These are phyloP conservation scores for Geotrichum fermentans DNA, from an alignment of 1,139 yeast species.

Conservation along the genomic window DNA sequence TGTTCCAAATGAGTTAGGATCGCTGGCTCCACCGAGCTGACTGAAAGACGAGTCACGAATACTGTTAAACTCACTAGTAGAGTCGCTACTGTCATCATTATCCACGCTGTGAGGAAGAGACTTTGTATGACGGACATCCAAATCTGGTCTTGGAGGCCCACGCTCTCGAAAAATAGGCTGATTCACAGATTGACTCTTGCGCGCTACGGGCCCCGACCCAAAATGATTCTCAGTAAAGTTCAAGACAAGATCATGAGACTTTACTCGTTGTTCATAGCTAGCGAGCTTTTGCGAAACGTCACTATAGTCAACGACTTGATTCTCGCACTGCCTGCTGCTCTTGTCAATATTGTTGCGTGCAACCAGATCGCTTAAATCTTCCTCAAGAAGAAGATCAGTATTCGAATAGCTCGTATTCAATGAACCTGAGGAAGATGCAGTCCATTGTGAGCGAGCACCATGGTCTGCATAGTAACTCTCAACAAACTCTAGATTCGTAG, in stretches of 20 bases:
- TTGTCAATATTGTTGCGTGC: constrained; percentile 22
- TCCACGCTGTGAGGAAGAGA: background rate
- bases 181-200: background rate
- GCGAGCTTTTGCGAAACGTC: constrained; percentile 18
- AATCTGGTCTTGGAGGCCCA: background rate
- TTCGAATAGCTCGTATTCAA: constrained; percentile 25
- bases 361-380: constrained; percentile 35
- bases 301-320: constrained; percentile 18
- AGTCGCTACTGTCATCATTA: constrained; percentile 4
- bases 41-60: constrained; percentile 4
- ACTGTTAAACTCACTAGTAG: constrained; percentile 1
- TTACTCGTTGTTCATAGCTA: constrained; percentile 30
- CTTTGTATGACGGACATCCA: background rate
- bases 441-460: constrained; percentile 27
- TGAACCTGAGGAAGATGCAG: constrained; percentile 24
- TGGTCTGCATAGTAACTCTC: constrained; percentile 39
- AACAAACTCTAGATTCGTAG: constrained; percentile 35
- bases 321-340: constrained; percentile 4
- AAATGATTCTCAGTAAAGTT: constrained; percentile 50
- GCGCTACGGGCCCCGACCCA: constrained; percentile 20
- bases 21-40: background rate
- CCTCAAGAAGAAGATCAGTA: constrained; percentile 36
- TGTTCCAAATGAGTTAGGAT: background rate
- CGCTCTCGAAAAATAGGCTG: background rate
- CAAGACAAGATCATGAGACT: constrained; percentile 32